Base-by-base conservation (phyloP, 495 filamentous ascomycete species). In the Neurospora tetrasperma region DNA sequence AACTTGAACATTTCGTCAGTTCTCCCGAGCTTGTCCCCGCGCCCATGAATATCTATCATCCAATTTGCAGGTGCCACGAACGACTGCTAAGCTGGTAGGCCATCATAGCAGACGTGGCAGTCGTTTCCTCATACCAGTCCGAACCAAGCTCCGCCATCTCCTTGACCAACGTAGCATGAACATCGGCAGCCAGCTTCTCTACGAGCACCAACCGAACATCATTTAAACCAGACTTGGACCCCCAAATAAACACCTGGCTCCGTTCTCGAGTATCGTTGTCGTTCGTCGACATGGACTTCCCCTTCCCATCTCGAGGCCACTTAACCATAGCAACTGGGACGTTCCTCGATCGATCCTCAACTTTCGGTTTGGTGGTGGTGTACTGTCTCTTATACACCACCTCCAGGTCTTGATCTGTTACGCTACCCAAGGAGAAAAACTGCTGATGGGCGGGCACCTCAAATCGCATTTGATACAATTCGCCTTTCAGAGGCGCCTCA, bases 371-470 rank as follows among this genome's bases (percentile, higher is more conserved):
- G 12, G 54, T 62, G 1, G 12, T 14, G 12, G 54, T 62, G 1
- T 62, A 62, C 3, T 62, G 54, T 9, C 6, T 18, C 7, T 62
- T 62, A 9, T 62, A 62, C 7, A 27, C 54, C 54, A 62, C 27
- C 54, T 62, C 54, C 2, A 62, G 54, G 5, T 12, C 5, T 0
- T 62, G 3, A 11, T 16, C 6, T 4, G 54, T 62, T 4, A 62
- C 27, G 10, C 10, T 41, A n/a, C 48, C 73, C 16, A 76, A 14
- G 3, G 59, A 42, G 48, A 84, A 84, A 39, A 71, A 71, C 42
- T 82, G 80, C 42, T 84, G 82, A 72, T 84, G 82, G 0, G 77
- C 71, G 2, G 82, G 80, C 69, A 79, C 0, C 23, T 35, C 54
- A 9, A 62, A 62, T 7, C 54, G 12, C 23, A 62, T 12, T 9